phyloP scores from a whole-genome alignment of 1,139 yeast species.

The Candida tunisiensis region DNA sequence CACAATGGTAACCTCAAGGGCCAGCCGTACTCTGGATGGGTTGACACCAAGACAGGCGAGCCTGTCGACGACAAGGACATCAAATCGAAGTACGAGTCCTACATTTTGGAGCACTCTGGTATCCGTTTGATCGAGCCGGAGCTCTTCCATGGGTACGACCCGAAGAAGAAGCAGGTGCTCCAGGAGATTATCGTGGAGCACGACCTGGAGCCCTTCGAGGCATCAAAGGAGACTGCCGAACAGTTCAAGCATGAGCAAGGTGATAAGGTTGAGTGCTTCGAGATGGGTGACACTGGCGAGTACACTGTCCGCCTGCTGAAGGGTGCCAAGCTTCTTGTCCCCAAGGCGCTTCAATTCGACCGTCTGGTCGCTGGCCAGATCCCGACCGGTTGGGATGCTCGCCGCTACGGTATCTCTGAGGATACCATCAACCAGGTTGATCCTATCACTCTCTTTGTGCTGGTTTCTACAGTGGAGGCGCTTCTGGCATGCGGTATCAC shows the following conservation, averaged over 20 bases:
- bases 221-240: slow-evolving; percentile 88
- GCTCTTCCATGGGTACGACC: slow-evolving; percentile 84
- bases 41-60: slow-evolving; percentile 80
- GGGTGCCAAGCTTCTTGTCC: slow-evolving; percentile 84
- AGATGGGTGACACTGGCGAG: slow-evolving; percentile 80
- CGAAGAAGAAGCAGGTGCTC: slow-evolving; percentile 76
- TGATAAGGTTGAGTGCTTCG: slow-evolving; percentile 83
- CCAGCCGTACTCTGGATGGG: slow-evolving; percentile 83
- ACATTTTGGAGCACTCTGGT: slow-evolving; percentile 86
- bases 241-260: slow-evolving; percentile 92
- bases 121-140: slow-evolving; percentile 94
- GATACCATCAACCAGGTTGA: slow-evolving; percentile 91
- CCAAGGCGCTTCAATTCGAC: slow-evolving; percentile 91
- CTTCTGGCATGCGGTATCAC: slow-evolving; percentile 86
- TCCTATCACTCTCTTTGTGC: slow-evolving; percentile 81
- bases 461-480: slow-evolving; percentile 93
- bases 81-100: slow-evolving; percentile 77
- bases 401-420: slow-evolving; percentile 85
- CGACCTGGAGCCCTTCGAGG: slow-evolving; percentile 88
- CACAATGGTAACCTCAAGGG: slow-evolving; percentile 90
- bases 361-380: slow-evolving; percentile 98
- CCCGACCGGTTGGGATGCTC: slow-evolving; percentile 97
- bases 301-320: slow-evolving; percentile 77
- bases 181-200: slow-evolving; percentile 96
- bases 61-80: slow-evolving; percentile 93